Percentiles rank a stretch among this genome's conserved stretches.
phyloP scores from a whole-genome alignment of 2,329 filamentous ascomycete species.

The Leptographium flavum region DNA sequence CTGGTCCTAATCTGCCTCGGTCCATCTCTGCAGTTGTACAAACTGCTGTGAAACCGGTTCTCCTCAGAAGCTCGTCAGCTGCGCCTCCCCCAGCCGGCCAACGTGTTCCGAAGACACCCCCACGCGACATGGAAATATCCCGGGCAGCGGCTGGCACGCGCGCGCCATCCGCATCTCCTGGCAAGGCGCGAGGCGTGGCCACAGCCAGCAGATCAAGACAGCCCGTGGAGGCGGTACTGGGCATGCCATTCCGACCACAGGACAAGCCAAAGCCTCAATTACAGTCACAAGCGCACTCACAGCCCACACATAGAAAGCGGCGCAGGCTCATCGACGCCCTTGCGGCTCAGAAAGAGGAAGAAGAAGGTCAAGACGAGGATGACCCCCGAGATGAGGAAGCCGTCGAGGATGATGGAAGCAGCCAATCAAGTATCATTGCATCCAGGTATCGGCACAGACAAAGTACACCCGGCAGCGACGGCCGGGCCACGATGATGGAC shows the following conservation, averaged over 20 bases:
- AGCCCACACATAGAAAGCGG: slow-evolving; percentile 5
- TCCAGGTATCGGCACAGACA: slow-evolving; percentile 2
- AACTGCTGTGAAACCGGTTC: neutral
- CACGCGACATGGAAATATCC: neutral
- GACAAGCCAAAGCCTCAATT: neutral
- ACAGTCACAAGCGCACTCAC: neutral
- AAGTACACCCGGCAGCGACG: slow-evolving; percentile 7
- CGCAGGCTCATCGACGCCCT: slow-evolving; percentile 28
- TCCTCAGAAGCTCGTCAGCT: neutral
- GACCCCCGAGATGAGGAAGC: neutral
- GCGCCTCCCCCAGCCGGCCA: neutral
- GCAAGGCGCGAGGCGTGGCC: neutral
- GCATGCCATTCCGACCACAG: slow-evolving; percentile 4
- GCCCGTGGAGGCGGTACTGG: neutral
- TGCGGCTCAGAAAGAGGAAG: slow-evolving; percentile 23
- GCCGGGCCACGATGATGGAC: slow-evolving; percentile 4
- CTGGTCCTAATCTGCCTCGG: no score
- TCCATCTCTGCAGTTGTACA: neutral
- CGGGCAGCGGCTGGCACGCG: neutral
- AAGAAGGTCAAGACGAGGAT: slow-evolving; percentile 12
- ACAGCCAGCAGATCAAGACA: neutral
- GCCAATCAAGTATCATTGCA: slow-evolving; percentile 4
- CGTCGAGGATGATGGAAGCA: slow-evolving; percentile 4
- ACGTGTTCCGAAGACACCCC: slow-evolving; percentile 3
- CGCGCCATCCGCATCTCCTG: slow-evolving; percentile 2